phyloP scores from a whole-genome alignment of 1,284 basidiomycete species.

The Phlebopus sp. region DNA sequence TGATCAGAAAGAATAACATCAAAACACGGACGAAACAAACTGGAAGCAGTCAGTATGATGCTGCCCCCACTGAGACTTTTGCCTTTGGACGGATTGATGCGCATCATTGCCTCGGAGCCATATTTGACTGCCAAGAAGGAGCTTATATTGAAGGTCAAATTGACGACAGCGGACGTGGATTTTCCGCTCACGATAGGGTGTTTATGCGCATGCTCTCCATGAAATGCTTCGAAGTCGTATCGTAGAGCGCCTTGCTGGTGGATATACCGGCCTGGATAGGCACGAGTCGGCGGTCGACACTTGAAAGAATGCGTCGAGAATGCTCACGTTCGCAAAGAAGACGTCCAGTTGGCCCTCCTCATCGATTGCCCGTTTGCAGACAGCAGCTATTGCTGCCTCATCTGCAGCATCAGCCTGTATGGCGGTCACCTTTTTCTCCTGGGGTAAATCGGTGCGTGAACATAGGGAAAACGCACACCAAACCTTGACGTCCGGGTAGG shows the following conservation, averaged over 20 bases:
- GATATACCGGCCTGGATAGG: constrained; percentile 60
- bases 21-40: constrained; percentile 38
- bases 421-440: constrained; percentile 58
- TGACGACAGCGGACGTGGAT: not conserved
- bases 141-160: constrained; percentile 39
- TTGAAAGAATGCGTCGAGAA: constrained; percentile 2
- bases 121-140: constrained; percentile 91
- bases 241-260: constrained; percentile 43
- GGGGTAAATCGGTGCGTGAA: constrained; percentile 11
- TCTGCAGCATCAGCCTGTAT: constrained; percentile 83
- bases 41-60: constrained; percentile 88
- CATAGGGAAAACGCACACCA: constrained; percentile 9
- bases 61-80: constrained; percentile 74
- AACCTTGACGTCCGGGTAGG: constrained; percentile 80
- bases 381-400: constrained; percentile 62
- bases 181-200: constrained; percentile 63
- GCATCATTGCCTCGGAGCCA: constrained; percentile 78
- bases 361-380: constrained; percentile 71
- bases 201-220: constrained; percentile 82
- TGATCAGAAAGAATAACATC: constrained; percentile 8
- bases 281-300: constrained; percentile 8
- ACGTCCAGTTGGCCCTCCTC: constrained; percentile 88
- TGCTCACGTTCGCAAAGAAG: constrained; percentile 87
- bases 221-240: constrained; percentile 66
- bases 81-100: constrained; percentile 58